phyloP scores from a whole-genome alignment of 2,329 filamentous ascomycete species.

The Phaeosphaeriaceae sp. region DNA sequence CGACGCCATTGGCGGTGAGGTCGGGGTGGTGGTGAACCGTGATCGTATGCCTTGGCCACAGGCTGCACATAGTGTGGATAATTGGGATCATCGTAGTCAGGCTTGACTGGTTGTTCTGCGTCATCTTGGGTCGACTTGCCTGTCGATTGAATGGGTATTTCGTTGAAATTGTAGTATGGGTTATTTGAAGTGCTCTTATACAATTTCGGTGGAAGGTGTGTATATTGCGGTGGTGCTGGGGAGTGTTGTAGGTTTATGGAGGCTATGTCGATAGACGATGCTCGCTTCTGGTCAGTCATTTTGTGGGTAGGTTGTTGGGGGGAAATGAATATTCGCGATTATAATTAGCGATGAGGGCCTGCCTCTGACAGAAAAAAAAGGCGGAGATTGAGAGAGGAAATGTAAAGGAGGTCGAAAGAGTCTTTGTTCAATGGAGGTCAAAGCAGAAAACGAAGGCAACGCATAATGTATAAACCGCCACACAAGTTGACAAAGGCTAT shows the following conservation, averaged over 20 bases:
- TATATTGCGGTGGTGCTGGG: constrained; percentile 30
- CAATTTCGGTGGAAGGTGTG: constrained; percentile 18
- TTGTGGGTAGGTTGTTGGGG: background rate
- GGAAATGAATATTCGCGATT: background rate
- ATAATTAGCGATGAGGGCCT: background rate
- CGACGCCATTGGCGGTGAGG: constrained; percentile 7
- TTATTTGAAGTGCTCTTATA: constrained; percentile 6
- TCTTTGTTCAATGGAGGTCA: background rate
- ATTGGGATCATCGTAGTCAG: constrained; percentile 13
- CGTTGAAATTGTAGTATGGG: constrained; percentile 4
- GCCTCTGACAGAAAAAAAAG: constrained; percentile 1
- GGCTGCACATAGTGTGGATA: constrained; percentile 15
- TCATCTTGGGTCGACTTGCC: background rate
- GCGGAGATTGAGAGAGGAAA: background rate
- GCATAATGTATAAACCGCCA: background rate
- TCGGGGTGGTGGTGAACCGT: constrained; percentile 1
- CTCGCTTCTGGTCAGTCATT: constrained; percentile 17
- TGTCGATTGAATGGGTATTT: background rate
- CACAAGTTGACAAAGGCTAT: constrained; percentile 5
- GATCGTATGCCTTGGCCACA: background rate
- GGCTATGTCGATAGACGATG: constrained; percentile 21
- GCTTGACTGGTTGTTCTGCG: constrained; percentile 2
- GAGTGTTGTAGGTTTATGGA: constrained; percentile 18
- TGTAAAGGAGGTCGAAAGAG: background rate
- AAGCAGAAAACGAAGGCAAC: constrained; percentile 5